phyloP scores from a whole-genome alignment of 495 filamentous ascomycete genomes.

The Penicillium crystallinum region DNA sequence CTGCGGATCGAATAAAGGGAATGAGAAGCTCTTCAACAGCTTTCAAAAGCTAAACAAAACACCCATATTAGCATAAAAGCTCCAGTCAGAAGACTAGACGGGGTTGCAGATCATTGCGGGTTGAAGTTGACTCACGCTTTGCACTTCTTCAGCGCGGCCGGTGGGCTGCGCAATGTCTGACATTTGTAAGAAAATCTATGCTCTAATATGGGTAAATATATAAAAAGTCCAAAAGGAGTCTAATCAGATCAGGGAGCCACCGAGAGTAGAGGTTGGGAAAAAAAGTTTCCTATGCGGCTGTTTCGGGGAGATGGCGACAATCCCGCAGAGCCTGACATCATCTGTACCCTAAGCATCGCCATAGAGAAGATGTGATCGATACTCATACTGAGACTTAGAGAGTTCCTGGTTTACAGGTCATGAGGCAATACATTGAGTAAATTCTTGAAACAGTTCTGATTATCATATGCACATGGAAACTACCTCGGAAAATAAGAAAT shows the following conservation, averaged over 20 bases:
- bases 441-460: too few species aligned
- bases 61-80: background rate
- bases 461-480: too few species aligned
- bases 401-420: background rate
- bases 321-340: conserved; percentile 31
- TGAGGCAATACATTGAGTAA: too few species aligned
- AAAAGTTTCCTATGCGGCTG: conserved; percentile 20
- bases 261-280: conserved; percentile 2
- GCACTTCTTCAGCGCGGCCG: conserved; percentile 41
- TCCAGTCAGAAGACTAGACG: background rate
- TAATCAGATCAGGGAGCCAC: background rate
- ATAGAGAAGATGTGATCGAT: background rate
- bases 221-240: background rate
- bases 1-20: conserved; percentile 72
- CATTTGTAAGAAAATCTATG: conserved; percentile 16
- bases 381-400: background rate
- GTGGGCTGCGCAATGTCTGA: conserved; percentile 16
- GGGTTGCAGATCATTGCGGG: conserved; percentile 3
- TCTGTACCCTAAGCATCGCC: background rate
- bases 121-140: conserved; percentile 31
- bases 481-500: background rate
- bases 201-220: background rate
- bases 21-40: conserved; percentile 70
- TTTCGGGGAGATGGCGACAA: conserved; percentile 30
- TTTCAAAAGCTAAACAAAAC: conserved; percentile 55